Conservation (phyloP, 2,329 filamentous ascomycete species). For the Leptoxyphium fumago region DNA sequence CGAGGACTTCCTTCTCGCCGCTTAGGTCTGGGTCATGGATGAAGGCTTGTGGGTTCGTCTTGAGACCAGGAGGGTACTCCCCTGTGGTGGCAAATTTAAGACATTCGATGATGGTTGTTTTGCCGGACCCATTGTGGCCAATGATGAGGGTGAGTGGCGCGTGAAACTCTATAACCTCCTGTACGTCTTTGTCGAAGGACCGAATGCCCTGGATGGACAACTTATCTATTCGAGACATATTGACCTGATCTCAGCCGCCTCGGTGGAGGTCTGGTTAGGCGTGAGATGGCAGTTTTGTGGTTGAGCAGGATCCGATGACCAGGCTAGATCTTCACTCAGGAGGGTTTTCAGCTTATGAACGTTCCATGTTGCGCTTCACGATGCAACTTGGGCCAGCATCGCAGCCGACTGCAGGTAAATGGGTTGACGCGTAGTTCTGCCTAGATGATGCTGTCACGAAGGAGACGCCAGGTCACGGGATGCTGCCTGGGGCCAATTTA, state of each 20-base stretch:
- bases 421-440: background rate
- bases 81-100: slow-evolving; percentile 97
- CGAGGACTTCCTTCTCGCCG: slow-evolving; percentile 76
- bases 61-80: slow-evolving; percentile 78
- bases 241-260: slow-evolving; percentile 1
- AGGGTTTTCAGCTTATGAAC: too few relatives aligned
- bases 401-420: too few relatives aligned
- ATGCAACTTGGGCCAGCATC: too few relatives aligned
- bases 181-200: slow-evolving; percentile 64
- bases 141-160: slow-evolving; percentile 91
- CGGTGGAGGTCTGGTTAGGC: background rate
- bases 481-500: background rate
- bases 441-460: background rate
- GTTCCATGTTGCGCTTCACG: too few relatives aligned
- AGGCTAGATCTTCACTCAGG: too few relatives aligned
- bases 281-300: background rate
- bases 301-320: background rate
- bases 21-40: slow-evolving; percentile 92
- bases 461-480: background rate
- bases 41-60: slow-evolving; percentile 75
- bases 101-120: slow-evolving; percentile 98
- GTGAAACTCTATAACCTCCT: slow-evolving; percentile 74
- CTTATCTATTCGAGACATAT: slow-evolving; percentile 62
- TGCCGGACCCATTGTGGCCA: slow-evolving; percentile 91
- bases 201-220: slow-evolving; percentile 74